Evolutionary conservation across 2,329 filamentous ascomycete genomes (phyloP).

Genomic region (Cytospora piceae): DNA sequence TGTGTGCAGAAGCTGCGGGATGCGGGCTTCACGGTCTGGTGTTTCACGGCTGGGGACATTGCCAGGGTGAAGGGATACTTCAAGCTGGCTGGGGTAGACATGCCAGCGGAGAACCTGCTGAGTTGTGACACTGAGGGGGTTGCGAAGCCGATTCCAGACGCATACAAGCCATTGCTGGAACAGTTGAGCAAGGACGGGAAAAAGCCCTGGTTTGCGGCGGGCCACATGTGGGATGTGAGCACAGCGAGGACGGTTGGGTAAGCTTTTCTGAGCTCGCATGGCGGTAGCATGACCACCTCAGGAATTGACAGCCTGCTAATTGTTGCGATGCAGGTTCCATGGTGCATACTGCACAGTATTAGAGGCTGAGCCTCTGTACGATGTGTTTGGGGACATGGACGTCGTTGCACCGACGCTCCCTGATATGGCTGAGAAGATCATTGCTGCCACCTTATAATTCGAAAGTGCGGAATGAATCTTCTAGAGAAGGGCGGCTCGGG

Average conservation of each 20-base stretch:
- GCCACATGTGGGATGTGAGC: constrained; percentile 60
- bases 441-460: constrained; percentile 29
- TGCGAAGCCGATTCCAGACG: constrained; percentile 52
- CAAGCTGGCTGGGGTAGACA: constrained; percentile 46
- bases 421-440: constrained; percentile 49
- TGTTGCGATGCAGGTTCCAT: constrained; percentile 40
- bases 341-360: constrained; percentile 55
- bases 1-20: constrained; percentile 45
- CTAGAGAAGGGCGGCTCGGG: neutral
- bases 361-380: constrained; percentile 53
- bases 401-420: constrained; percentile 49
- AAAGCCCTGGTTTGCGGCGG: constrained; percentile 55
- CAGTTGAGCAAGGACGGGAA: constrained; percentile 37
- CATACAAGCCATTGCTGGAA: constrained; percentile 47
- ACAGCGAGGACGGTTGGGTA: constrained; percentile 51
- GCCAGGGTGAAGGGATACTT: constrained; percentile 55
- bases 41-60: constrained; percentile 53
- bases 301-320: neutral
- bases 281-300: neutral
- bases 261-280: constrained; percentile 13
- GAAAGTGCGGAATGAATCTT: neutral
- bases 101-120: constrained; percentile 52
- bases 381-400: constrained; percentile 55
- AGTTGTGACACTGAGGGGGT: constrained; percentile 51
- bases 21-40: constrained; percentile 55